Evolutionary conservation across 768 basidiomycete species (phyloP).

Genomic region (Kwoniella newhampshirensis): DNA sequence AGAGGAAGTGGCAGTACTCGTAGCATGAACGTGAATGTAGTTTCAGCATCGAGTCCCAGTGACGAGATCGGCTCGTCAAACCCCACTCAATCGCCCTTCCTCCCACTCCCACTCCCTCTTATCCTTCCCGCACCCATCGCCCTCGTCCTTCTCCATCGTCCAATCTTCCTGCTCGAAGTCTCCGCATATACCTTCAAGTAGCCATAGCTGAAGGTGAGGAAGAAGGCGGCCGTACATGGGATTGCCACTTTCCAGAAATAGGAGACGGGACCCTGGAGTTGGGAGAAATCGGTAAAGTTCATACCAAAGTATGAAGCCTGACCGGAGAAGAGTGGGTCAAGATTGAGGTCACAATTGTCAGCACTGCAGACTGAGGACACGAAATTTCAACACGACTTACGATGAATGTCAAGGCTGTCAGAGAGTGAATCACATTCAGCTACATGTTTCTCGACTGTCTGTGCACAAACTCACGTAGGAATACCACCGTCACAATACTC

Average conservation of each 20-base stretch:
- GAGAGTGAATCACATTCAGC: slow-evolving; percentile 1
- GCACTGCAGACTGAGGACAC: background rate
- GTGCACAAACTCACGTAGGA: slow-evolving; percentile 46
- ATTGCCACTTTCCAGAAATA: slow-evolving; percentile 53
- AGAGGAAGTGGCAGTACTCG: no score
- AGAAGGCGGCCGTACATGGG: slow-evolving; percentile 46
- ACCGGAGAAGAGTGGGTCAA: background rate
- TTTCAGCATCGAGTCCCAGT: no score
- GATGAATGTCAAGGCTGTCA: slow-evolving; percentile 43
- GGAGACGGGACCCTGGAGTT: slow-evolving; percentile 26
- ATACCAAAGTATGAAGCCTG: slow-evolving; percentile 48
- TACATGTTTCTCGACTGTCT: background rate
- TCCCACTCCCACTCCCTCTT: slow-evolving; percentile 1
- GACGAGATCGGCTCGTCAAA: no score
- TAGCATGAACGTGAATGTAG: no score
- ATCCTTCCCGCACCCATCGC: slow-evolving; percentile 1
- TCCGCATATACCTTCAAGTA: slow-evolving; percentile 31
- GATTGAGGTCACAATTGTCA: background rate
- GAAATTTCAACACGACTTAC: slow-evolving; percentile 15
- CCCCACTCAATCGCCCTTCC: slow-evolving; percentile 2
- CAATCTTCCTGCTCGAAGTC: slow-evolving; percentile 9
- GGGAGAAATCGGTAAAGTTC: slow-evolving; percentile 43
- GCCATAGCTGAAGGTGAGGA: slow-evolving; percentile 46
- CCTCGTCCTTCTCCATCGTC: slow-evolving; percentile 14
- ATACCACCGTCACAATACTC: slow-evolving; percentile 53